Evolutionary conservation across 2,329 filamentous ascomycete genomes (phyloP), one percentile per base, ranked within the genome.

Genomic region (Calonectria montana): DNA sequence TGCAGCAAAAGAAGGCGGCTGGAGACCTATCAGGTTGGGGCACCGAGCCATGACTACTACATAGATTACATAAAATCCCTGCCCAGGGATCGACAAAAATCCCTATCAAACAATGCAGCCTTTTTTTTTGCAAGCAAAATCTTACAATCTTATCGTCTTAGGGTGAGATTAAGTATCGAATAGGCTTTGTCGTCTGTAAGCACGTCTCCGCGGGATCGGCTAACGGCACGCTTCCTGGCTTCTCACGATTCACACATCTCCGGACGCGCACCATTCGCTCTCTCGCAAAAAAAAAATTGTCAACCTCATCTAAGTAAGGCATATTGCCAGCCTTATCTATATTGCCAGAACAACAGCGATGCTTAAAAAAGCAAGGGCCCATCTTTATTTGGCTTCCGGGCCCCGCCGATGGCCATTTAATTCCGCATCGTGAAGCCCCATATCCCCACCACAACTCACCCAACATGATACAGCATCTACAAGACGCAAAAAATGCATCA

Each of bases 21-120:
- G 53, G 35, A 35, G 23, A 39, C 53, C 31, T 59, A 39, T 59
- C 53, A 27, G 12, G 21, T 21, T 39, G 21, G 31, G 53, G n/a
- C 25, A 15, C 18, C 13, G 37, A 21, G 37, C n/a, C 10, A 59
- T 59, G 53, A 59, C 53, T 59, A 59, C 31, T 27, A 18, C 21
- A 39, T 23, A 27, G 53, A 59, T 59, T 59, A 59, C 53, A 59
- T 59, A 59, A 59, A 59, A 59, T 59, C 53, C 53, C 29, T 59
- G 53, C 53, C 7, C 4, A 2, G 25, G 53, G 53, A 59, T 59
- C 53, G 53, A 59, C 53, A 59, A 59, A 59, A 59, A 59, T 59
- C 53, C 53, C 53, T 59, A 59, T 59, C 53, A 23, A 39, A 37
- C 12, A 16, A 39, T 16, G 21, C 21, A 23, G 15, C 21, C 6